phyloP scores from a whole-genome alignment of 306 rosid genomes.

The Styphnolobium japonicum region DNA sequence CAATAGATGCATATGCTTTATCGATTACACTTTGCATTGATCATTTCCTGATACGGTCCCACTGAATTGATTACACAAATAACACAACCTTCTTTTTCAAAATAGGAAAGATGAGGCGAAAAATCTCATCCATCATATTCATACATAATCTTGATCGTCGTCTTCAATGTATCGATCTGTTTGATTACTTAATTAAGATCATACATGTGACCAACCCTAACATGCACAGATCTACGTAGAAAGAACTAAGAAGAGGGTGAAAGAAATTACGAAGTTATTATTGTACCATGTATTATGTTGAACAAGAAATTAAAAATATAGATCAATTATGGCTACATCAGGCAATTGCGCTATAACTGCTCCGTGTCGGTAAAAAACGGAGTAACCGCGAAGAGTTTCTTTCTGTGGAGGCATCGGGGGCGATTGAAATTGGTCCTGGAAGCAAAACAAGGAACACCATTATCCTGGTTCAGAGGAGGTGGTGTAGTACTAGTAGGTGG shows the following conservation, averaged over 20 bases:
- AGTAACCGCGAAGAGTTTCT: conserved; percentile 33
- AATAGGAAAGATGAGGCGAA: background rate
- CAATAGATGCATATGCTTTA: background rate
- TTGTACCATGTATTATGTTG: background rate
- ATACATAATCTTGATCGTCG: background rate
- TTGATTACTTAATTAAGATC: background rate
- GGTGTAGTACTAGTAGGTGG: background rate
- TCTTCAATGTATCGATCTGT: background rate
- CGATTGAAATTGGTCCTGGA: background rate
- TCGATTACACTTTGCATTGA: background rate
- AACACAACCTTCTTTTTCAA: background rate
- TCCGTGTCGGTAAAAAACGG: conserved; percentile 18
- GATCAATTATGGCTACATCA: background rate
- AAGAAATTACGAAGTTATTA: background rate
- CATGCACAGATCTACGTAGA: background rate
- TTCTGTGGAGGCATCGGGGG: conserved; percentile 27
- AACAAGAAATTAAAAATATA: background rate
- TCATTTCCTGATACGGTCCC: background rate
- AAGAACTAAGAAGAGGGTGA: background rate
- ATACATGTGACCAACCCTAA: background rate
- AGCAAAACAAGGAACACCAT: conserved; percentile 26
- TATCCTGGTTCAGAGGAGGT: background rate
- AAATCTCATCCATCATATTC: background rate
- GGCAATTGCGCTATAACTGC: background rate
- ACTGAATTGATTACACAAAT: background rate